phyloP scores from a whole-genome alignment of 352 stramenopile genomes.

The Pythium vanterpoolii region DNA sequence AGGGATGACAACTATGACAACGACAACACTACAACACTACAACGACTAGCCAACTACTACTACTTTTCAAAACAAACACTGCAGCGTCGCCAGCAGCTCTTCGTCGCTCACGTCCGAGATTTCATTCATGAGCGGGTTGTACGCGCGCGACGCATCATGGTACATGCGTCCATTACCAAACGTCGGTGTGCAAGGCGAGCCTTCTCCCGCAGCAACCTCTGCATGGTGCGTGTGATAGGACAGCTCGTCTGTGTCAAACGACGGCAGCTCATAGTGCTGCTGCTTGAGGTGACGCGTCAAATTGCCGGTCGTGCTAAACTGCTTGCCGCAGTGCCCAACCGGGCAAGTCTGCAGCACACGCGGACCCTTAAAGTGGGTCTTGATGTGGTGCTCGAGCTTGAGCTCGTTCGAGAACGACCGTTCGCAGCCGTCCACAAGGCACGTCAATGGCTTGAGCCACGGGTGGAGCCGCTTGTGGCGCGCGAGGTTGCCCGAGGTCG shows the following conservation, averaged over 20 bases:
- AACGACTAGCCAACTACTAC: no score
- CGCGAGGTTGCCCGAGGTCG: slow-evolving; percentile 65
- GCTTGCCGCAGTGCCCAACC: slow-evolving; percentile 40
- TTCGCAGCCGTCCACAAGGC: slow-evolving; percentile 7
- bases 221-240: not conserved
- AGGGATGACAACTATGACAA: no score
- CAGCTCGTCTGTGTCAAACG: not conserved
- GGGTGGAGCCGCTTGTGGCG: slow-evolving; percentile 61
- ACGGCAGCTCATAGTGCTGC: slow-evolving; percentile 6
- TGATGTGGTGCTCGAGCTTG: slow-evolving; percentile 17
- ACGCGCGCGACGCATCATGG: slow-evolving; percentile 6
- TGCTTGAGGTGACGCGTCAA: slow-evolving; percentile 20
- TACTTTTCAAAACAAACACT: slow-evolving; percentile 13
- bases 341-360: slow-evolving; percentile 36
- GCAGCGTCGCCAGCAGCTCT: slow-evolving; percentile 12
- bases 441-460: slow-evolving; percentile 25
- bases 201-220: not conserved
- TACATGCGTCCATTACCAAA: slow-evolving; percentile 5
- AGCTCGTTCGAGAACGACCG: slow-evolving; percentile 18
- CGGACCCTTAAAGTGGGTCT: slow-evolving; percentile 20
- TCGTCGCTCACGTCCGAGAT: slow-evolving; percentile 15
- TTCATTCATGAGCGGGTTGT: slow-evolving; percentile 14
- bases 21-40: no score
- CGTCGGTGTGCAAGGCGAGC: not conserved
- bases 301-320: slow-evolving; percentile 62